phyloP scores from a whole-genome alignment of 2,329 filamentous ascomycete species.

The Xylariomycetidae sp. region DNA sequence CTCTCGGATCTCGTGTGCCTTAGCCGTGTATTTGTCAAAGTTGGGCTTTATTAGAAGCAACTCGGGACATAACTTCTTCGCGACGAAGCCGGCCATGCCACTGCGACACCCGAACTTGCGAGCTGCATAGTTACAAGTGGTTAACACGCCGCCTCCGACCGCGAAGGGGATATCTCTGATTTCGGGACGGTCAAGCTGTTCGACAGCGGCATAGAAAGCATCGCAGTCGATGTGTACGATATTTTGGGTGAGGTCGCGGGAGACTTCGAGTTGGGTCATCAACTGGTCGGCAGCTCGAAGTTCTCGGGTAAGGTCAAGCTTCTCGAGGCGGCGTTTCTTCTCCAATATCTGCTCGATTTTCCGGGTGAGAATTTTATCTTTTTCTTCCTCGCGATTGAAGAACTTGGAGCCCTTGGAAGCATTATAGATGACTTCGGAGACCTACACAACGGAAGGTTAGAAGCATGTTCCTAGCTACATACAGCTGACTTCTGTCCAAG shows the following conservation, averaged over 20 bases:
- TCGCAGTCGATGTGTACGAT: constrained; percentile 95
- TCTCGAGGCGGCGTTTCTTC: constrained; percentile 71
- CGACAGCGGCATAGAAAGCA: constrained; percentile 94
- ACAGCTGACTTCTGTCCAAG: too few species aligned
- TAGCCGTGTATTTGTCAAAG: constrained; percentile 85
- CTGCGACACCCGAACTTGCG: constrained; percentile 86
- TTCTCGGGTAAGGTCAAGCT: constrained; percentile 68
- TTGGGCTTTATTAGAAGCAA: constrained; percentile 79
- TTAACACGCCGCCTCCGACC: constrained; percentile 67
- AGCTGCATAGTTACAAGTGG: constrained; percentile 80
- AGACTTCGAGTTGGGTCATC: constrained; percentile 72
- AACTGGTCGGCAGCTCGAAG: constrained; percentile 74
- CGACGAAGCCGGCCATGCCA: constrained; percentile 95
- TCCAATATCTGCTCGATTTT: constrained; percentile 79
- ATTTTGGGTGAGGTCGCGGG: constrained; percentile 75
- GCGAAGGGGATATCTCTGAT: constrained; percentile 85
- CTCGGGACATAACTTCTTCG: constrained; percentile 86
- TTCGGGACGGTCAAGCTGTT: constrained; percentile 78
- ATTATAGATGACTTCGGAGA: constrained; percentile 95
- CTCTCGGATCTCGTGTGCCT: constrained; percentile 80
- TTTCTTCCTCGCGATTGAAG: constrained; percentile 84
- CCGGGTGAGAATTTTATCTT: constrained; percentile 75
- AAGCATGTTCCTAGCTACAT: too few species aligned
- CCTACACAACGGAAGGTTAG: constrained; percentile 50
- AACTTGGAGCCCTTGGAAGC: constrained; percentile 95